Evolutionary conservation across 257 asterid genomes (phyloP), one percentile per base, ranked within the genome.

Genomic region (Solanum sejunctum): DNA sequence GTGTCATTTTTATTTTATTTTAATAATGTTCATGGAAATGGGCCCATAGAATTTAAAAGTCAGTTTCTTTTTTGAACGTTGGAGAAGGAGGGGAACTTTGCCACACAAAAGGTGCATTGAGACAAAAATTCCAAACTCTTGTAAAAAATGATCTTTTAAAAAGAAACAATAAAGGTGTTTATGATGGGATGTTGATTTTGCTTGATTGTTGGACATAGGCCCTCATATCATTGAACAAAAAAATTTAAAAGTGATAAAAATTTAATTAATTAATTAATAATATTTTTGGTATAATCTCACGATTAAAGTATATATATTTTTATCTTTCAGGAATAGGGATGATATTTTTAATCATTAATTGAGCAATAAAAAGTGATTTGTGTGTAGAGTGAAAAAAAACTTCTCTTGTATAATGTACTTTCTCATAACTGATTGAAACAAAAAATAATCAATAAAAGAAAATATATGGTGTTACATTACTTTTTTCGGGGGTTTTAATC

Each of bases 41-140:
- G 89, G 82, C 79, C 89, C 83, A 7, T 12, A 18, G 12, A n/a
- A 47, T 41, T 66, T 43, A 21, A 49, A 75, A 52, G 83, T 23
- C 64, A 7, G 21, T 12, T 36, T 15, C 85, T 88, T 86, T 89
- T 89, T 70, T 57, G 90, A 87, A 91, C 93, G 92, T 91, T 89
- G 84, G 49, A 17, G 0, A 80, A 70, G 0, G 81, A 36, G 43
- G 57, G 18, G 28, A 67, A 73, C n/a, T 60, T 75, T 73, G 1
- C 9, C 63, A 23, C 49, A 17, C 47, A 20, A 39, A 60, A 58
- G 20, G 66, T 69, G 10, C 17, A 82, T 41, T 26, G 26, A 55
- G 82, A 82, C 82, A 72, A 85, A 70, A 57, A 41, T 39, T 18
- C 54, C 84, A 63, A 84, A 84, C 75, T 69, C 69, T 80, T 45